These are phyloP conservation scores for Scutellaria barbata DNA, from an alignment of 257 asterid genomes.

Conservation along the genomic window DNA sequence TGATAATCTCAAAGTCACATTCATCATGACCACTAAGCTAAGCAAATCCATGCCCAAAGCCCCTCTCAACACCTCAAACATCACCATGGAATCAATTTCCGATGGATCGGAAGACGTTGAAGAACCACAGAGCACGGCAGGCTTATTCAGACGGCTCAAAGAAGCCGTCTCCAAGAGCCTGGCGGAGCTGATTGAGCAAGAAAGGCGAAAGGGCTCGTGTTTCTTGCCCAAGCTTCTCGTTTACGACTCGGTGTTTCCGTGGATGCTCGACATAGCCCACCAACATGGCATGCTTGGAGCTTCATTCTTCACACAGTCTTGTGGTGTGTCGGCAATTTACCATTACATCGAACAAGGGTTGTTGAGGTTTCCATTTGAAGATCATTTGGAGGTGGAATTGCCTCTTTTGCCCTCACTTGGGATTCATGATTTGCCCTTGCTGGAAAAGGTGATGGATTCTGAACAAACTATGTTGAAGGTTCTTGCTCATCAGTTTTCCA, in stretches of 20 bases:
- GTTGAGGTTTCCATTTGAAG: conserved; percentile 40
- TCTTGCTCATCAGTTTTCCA: conserved; percentile 35
- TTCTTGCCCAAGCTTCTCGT: conserved; percentile 13
- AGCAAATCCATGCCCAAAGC: conserved; percentile 11
- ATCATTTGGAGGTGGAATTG: conserved; percentile 10
- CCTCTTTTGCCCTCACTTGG: conserved; percentile 50
- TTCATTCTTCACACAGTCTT: conserved; percentile 52
- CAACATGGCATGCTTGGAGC: conserved; percentile 37
- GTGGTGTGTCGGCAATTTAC: conserved; percentile 45
- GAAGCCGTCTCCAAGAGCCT: conserved; percentile 27
- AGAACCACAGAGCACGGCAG: conserved; percentile 2
- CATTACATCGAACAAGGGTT: conserved; percentile 43
- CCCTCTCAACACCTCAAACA: conserved; percentile 16
- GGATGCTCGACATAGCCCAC: conserved; percentile 44
- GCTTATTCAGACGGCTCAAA: conserved; percentile 21
- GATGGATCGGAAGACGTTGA: conserved; percentile 26
- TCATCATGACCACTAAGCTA: conserved; percentile 37
- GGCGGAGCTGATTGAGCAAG: conserved; percentile 31
- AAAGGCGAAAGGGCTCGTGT: neutral
- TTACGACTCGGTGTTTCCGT: conserved; percentile 47
- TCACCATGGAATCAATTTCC: conserved; percentile 41
- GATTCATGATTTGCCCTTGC: conserved; percentile 45
- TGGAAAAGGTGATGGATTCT: conserved; percentile 22
- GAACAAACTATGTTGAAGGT: neutral
- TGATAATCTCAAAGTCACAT: conserved; percentile 40